phyloP scores from a whole-genome alignment of 257 asterid species.

The Cordia subcordata region DNA sequence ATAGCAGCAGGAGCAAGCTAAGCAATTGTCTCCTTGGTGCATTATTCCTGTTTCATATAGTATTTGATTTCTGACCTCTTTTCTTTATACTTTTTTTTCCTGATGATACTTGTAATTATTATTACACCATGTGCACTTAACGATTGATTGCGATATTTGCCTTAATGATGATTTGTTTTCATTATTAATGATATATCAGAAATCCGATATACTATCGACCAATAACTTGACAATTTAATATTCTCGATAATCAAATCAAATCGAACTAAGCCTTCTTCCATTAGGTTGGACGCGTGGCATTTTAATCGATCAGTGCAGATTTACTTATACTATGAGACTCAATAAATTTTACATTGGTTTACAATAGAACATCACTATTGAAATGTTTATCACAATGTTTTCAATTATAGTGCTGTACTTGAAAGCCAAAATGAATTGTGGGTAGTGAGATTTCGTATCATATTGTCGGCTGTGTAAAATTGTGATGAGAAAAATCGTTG shows the following conservation, averaged over 20 bases:
- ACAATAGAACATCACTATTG: no score
- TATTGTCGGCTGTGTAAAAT: no score
- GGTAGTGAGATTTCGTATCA: no score
- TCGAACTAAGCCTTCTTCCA: no score
- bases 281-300: no score
- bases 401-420: no score
- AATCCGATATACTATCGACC: background rate
- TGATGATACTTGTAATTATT: slow-evolving; percentile 7
- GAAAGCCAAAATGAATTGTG: no score
- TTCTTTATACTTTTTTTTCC: slow-evolving; percentile 2
- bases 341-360: no score
- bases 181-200: slow-evolving; percentile 2
- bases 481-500: no score
- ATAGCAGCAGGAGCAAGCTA: no score
- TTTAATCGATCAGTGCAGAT: background rate
- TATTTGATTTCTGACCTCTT: slow-evolving; percentile 8
- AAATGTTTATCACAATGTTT: no score
- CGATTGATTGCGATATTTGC: slow-evolving; percentile 7
- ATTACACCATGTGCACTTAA: slow-evolving; percentile 24
- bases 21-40: slow-evolving; percentile 31
- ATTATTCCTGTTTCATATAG: slow-evolving; percentile 11
- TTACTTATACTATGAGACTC: background rate
- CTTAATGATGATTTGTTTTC: slow-evolving; percentile 19
- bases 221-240: background rate
- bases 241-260: no score